Base-by-base conservation (phyloP, 345 rosid species). In the Lumnitzera racemosa region DNA sequence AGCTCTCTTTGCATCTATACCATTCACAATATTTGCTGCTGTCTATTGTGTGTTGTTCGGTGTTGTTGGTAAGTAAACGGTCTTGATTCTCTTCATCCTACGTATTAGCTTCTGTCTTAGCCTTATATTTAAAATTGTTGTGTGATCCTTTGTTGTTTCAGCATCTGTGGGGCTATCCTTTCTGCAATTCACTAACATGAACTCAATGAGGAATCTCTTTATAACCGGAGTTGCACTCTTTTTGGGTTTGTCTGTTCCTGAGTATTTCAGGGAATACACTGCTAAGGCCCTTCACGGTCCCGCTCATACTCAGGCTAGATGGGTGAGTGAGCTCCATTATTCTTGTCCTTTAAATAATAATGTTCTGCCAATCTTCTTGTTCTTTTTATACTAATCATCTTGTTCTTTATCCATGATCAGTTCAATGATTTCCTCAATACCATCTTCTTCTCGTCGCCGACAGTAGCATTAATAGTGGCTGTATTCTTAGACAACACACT, bases 121-220 rank as follows among this genome's bases (percentile, higher is more conserved):
- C 46, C 48, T 57, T 11, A 51, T 15, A 17, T 49, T 14, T 41
- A 49, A 47, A 15, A 53, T 20, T 4, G 17, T 61, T 59, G 63
- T 50, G 14, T 53, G 24, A 51, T 11, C 47, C 12, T 49, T 69
- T 24, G 55, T 70, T 53, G 29, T 72, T 57, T 53, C 86, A 88
- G 97, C 95, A 69, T 88, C 97, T 7, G 91, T 88, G 66, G 99
- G 99, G 25, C 78, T 95, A 64, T 90, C 97, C 11, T 95, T 95
- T 67, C 69, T 95, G 68, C 99, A 95, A 74, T 95, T 90, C 78
- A 90, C 96, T 56, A 95, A 95, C 81, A 90, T 95, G 99, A 95
- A 95, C 80, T 90, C 97, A n/a, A 73, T 90, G 77, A 81, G 99
- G 65, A 90, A 88, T 68, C 92, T 95, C 67, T 95, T 95, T 85